Conservation (phyloP, 495 filamentous ascomycete species). For the Immersiella caudata region DNA sequence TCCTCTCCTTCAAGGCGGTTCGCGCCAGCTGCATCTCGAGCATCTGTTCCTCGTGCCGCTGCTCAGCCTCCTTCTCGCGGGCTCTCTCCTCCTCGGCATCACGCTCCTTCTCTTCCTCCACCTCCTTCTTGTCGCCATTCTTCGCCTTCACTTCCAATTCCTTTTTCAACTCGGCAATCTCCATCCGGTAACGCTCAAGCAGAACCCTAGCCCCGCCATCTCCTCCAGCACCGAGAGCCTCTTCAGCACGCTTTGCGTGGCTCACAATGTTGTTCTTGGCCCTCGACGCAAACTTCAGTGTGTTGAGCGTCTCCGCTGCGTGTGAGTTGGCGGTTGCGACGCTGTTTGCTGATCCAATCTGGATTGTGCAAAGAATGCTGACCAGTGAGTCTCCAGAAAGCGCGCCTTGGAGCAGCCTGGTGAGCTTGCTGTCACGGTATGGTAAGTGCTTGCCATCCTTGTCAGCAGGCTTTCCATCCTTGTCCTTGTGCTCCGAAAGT, state of each 20-base stretch:
- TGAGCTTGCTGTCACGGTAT: constrained; percentile 96
- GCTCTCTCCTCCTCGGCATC: constrained; percentile 66
- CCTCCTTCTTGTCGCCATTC: constrained; percentile 60
- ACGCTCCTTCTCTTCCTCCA: constrained; percentile 63
- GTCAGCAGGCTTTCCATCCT: constrained; percentile 70
- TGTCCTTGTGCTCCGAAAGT: constrained; percentile 81
- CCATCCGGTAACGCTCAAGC: constrained; percentile 90
- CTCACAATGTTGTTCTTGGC: constrained; percentile 98
- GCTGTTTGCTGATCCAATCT: constrained; percentile 70
- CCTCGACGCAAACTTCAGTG: constrained; percentile 92
- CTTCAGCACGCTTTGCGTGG: constrained; percentile 93
- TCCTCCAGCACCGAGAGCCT: constrained; percentile 72
- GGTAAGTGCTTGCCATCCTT: constrained; percentile 89
- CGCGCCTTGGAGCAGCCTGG: constrained; percentile 87
- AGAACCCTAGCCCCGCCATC: constrained; percentile 85
- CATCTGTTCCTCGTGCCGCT: constrained; percentile 94
- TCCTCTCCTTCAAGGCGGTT: constrained; percentile 93
- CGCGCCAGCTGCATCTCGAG: constrained; percentile 96
- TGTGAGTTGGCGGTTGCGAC: constrained; percentile 66
- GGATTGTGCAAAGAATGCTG: constrained; percentile 94
- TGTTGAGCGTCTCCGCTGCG: constrained; percentile 88
- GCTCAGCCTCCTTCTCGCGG: constrained; percentile 77
- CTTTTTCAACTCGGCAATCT: constrained; percentile 78
- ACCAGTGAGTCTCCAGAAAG: constrained; percentile 92
- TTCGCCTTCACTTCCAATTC: constrained; percentile 81